Conservation (phyloP, 768 basidiomycete species). For the Podaxis pistillaris region DNA sequence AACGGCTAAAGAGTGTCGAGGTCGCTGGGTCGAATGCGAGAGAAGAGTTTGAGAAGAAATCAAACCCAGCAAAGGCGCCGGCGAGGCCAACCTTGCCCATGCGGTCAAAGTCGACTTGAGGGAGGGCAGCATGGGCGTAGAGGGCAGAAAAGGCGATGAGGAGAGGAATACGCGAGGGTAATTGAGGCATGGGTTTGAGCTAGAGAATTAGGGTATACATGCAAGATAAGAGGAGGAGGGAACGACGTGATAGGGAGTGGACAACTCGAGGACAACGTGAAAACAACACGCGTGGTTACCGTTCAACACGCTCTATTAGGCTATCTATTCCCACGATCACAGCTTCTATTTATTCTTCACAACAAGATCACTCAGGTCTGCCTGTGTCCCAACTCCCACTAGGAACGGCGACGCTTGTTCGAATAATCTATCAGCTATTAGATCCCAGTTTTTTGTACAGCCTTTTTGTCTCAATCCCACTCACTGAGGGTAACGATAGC, state of each 20-base stretch:
- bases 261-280: slow-evolving; percentile 10
- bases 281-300: neutral
- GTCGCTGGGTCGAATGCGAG: slow-evolving; percentile 67
- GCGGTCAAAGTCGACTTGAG: slow-evolving; percentile 50
- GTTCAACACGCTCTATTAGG: slow-evolving; percentile 6
- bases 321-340: slow-evolving; percentile 9
- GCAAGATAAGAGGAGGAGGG: slow-evolving; percentile 13
- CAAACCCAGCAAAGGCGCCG: slow-evolving; percentile 87
- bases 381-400: slow-evolving; percentile 51
- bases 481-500: slow-evolving; percentile 74
- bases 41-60: slow-evolving; percentile 61
- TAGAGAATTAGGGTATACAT: slow-evolving; percentile 15
- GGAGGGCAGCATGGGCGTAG: slow-evolving; percentile 32
- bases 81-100: slow-evolving; percentile 92
- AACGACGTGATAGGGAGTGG: slow-evolving; percentile 9
- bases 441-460: neutral
- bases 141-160: slow-evolving; percentile 26
- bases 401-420: slow-evolving; percentile 62
- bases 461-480: slow-evolving; percentile 26
- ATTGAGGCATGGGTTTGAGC: slow-evolving; percentile 23
- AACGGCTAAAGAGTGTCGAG: slow-evolving; percentile 69
- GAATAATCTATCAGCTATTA: slow-evolving; percentile 42
- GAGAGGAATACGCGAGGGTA: slow-evolving; percentile 22
- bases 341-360: slow-evolving; percentile 29
- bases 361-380: slow-evolving; percentile 31